phyloP scores from a whole-genome alignment of 495 filamentous ascomycete genomes.

The Tuber indicum region DNA sequence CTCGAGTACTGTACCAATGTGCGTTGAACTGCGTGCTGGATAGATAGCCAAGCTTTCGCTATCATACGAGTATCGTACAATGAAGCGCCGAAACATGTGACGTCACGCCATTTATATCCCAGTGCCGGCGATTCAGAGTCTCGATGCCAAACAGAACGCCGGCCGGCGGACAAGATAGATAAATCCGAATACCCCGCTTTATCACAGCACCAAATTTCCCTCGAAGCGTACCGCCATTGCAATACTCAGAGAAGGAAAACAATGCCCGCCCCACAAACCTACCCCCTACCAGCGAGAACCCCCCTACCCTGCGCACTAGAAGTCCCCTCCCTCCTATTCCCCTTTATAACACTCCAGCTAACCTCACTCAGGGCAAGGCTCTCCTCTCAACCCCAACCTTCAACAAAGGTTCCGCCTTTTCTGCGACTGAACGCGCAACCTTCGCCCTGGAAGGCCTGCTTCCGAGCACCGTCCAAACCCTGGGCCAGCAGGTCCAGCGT shows the following conservation, averaged over 20 bases:
- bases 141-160: too few species aligned
- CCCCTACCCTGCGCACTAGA: not conserved
- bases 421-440: constrained; percentile 57
- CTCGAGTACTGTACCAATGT: too few species aligned
- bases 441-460: constrained; percentile 69
- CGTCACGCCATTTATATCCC: not conserved
- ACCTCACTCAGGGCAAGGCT: constrained; percentile 49
- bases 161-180: not conserved
- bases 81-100: not conserved
- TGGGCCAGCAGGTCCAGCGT: constrained; percentile 71
- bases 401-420: constrained; percentile 80
- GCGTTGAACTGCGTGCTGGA: too few species aligned
- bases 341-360: not conserved
- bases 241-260: not conserved
- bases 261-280: not conserved
- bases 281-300: not conserved
- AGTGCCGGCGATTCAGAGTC: too few species aligned
- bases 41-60: too few species aligned
- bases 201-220: not conserved
- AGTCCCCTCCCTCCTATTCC: not conserved
- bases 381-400: constrained; percentile 64
- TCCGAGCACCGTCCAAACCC: constrained; percentile 63
- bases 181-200: not conserved
- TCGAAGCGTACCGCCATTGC: not conserved
- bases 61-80: too few species aligned